Evolutionary conservation across 2,329 filamentous ascomycete genomes (phyloP).

Genomic region (Lecanosticta acicola): DNA sequence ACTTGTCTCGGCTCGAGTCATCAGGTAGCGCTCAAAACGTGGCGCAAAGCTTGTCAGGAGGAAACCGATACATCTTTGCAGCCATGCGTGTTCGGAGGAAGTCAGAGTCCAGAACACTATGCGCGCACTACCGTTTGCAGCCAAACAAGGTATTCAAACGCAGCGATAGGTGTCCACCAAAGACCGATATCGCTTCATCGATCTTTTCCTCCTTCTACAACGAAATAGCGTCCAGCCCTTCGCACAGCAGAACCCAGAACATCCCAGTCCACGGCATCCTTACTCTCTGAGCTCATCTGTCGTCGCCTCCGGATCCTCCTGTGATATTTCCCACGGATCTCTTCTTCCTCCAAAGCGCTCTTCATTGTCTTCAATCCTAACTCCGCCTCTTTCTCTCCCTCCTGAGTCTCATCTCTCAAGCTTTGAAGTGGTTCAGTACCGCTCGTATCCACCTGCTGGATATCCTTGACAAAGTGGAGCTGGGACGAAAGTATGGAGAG

Average conservation of each 20-base stretch:
- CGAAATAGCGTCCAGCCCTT: constrained; percentile 67
- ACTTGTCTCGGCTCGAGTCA: too few species aligned
- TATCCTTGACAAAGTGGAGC: constrained; percentile 81
- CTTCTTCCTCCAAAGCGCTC: constrained; percentile 56
- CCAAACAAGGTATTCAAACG: too few species aligned
- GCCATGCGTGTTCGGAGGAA: too few species aligned
- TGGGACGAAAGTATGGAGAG: constrained; percentile 72
- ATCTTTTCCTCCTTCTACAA: constrained; percentile 59
- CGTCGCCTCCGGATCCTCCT: constrained; percentile 46
- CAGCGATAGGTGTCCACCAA: too few species aligned
- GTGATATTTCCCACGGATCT: constrained; percentile 50
- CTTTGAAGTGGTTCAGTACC: constrained; percentile 68
- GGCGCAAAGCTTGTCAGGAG: too few species aligned
- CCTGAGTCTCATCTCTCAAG: constrained; percentile 71
- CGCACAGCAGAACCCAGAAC: constrained; percentile 60
- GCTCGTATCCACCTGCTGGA: constrained; percentile 71
- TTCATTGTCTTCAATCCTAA: constrained; percentile 55
- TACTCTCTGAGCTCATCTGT: constrained; percentile 50
- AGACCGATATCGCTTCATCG: constrained; percentile 14
- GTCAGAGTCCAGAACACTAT: too few species aligned
- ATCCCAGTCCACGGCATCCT: constrained; percentile 50
- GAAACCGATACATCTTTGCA: too few species aligned
- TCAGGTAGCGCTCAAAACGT: too few species aligned
- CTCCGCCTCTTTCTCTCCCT: constrained; percentile 51
- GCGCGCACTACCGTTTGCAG: too few species aligned